A percentile compares a stretch with the other conserved stretches of the same genome.
Evolutionary conservation across 768 basidiomycete genomes (phyloP).

Genomic region (Leccinum pellstonianum): DNA sequence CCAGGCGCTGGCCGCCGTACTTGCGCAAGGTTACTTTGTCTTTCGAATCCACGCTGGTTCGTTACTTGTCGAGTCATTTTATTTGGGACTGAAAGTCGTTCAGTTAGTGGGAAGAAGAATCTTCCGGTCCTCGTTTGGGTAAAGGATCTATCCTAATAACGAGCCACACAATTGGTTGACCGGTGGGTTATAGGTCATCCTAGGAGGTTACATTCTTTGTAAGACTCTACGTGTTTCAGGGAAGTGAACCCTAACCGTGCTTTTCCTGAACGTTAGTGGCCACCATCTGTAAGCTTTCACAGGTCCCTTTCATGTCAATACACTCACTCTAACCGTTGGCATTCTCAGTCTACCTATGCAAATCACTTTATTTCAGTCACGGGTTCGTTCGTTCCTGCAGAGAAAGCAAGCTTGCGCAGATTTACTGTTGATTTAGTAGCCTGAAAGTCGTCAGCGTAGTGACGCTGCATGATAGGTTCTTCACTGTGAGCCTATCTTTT

Average conservation of each 20-base stretch:
- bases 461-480: neutral
- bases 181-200: neutral
- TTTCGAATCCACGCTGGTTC: conserved; percentile 12
- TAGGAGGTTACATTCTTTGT: conserved; percentile 12
- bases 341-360: conserved; percentile 6
- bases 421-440: neutral
- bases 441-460: neutral
- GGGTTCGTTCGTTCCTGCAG: conserved; percentile 4
- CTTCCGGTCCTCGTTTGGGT: conserved; percentile 12
- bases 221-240: neutral
- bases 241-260: neutral
- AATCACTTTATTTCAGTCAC: neutral
- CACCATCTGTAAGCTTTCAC: neutral
- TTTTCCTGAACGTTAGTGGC: neutral
- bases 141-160: neutral
- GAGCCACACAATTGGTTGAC: neutral
- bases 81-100: neutral
- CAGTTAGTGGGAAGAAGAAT: conserved; percentile 10
- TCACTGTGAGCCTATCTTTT: neutral
- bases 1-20: conserved; percentile 4
- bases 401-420: neutral
- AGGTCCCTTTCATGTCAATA: neutral
- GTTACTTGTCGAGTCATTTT: neutral
- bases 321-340: neutral
- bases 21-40: conserved; percentile 13